phyloP scores from a whole-genome alignment of 306 rosid genomes.

The Hippophae gyantsensis region DNA sequence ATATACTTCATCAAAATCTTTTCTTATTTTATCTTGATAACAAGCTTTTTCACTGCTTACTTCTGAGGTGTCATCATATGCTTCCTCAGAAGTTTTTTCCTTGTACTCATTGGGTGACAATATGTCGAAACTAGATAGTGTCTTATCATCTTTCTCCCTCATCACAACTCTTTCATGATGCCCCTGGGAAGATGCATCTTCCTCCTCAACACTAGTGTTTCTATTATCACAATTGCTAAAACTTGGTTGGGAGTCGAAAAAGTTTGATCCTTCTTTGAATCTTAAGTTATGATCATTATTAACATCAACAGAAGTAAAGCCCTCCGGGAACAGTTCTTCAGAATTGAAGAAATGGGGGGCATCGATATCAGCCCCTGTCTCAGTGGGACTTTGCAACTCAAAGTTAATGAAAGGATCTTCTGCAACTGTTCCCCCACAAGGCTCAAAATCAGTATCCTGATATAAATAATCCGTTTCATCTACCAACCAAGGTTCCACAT shows the following conservation, averaged over 20 bases:
- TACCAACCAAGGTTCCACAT: conserved; percentile 8
- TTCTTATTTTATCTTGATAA: conserved; percentile 12
- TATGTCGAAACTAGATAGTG: conserved; percentile 13
- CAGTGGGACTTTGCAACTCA: conserved; percentile 6
- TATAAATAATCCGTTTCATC: conserved; percentile 15
- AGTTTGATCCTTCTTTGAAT: background rate
- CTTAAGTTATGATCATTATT: conserved; percentile 14
- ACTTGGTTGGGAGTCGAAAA: background rate
- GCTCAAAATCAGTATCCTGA: conserved; percentile 13
- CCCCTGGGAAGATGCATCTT: background rate
- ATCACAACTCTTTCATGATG: conserved; percentile 14
- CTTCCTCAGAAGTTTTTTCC: conserved; percentile 3
- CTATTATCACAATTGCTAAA: background rate
- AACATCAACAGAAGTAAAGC: background rate
- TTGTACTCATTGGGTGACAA: background rate
- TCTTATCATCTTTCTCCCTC: conserved; percentile 13
- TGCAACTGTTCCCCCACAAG: conserved; percentile 13
- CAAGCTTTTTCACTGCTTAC: conserved; percentile 9
- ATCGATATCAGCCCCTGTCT: conserved; percentile 15
- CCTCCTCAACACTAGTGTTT: background rate
- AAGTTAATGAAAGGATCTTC: conserved; percentile 24
- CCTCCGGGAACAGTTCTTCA: conserved; percentile 3
- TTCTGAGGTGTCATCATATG: conserved; percentile 4
- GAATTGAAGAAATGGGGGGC: background rate
- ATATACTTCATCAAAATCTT: conserved; percentile 13